Evolutionary conservation across 2,329 filamentous ascomycete genomes (phyloP), one percentile per base, ranked within the genome.

Genomic region (Pezicula rhizophila): DNA sequence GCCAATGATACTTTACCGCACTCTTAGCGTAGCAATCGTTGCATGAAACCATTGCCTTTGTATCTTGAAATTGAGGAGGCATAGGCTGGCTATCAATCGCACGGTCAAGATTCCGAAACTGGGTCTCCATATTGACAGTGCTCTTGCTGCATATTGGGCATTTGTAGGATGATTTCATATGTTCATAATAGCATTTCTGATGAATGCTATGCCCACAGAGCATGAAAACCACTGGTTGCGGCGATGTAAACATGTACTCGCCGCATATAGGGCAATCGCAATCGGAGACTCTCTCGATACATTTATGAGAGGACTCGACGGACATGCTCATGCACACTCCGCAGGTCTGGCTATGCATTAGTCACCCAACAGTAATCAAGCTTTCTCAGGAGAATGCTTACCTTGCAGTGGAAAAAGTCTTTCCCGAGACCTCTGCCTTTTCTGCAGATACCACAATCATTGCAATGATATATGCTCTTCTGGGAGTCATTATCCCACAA

Each of bases 321-420:
- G 85, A 83, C 57, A 96, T 96, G 7, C 89, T 87, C 61, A 97
- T 93, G 70, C 93, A 99, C 23, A 95, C 90, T 60, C 89, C 89
- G 69, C 93, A 99, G 59, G 83, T 91, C 85, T 90, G 54, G 49
- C 26, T 28, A 20, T n/a, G 11, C 28, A 31, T 31, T 31, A 31
- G 28, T 31, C 11, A 10, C 28, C 8, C 28, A 28, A 15, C 35
- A 41, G 50, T 48, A 49, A 47, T 37, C 43, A 26, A 26, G 15
- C 31, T 28, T 12, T n/a, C 7, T 17, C 37, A 31, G 4, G n/a
- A 18, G 4, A 18, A 35, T n/a, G 59, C 70, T 66, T 71, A 92
- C 89, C 80, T 96, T 95, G 85, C 93, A 99, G 68, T 99, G 93
- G 62, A 95, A 91, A 65, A 95, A 99, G 65, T 99, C 93, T 64